Evolutionary conservation across 106 monocot species (phyloP), one percentile per base, ranked within the genome.

Genomic region (Dendrobium officinale): DNA sequence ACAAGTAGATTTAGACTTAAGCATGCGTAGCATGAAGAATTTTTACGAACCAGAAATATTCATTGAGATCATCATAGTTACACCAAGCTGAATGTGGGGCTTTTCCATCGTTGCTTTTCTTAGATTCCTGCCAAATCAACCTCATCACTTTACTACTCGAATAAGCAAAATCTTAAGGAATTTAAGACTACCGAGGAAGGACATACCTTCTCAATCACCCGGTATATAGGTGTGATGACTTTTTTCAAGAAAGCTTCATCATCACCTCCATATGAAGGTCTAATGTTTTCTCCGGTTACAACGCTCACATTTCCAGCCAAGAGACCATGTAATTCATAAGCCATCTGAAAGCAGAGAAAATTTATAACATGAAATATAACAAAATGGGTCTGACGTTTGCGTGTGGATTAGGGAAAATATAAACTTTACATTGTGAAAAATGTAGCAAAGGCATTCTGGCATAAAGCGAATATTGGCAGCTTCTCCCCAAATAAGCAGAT

Each of bases 401-500:
- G 26, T 59, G 78, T 55, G 4, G 9, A 77, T 19, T 15, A 59
- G 13, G 16, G 29, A 55, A 77, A 78, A 47, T 42, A 55, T 48
- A 19, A 44, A 10, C 3, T 82, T 83, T 78, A 95, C 95, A 87
- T 99, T 95, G 76, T 99, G 99, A 82, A 99, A 99, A 82, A 99
- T 95, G 79, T 95, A 95, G 85, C 90, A 89, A 20, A 99, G 78
- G 80, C 99, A 99, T 80, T 99, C 95, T 73, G 99, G 99, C 91
- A 95, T 99, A 78, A 93, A 99, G 11, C 95, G 89, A 72, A 92
- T 41, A 78, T 99, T 99, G 42, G 90, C 90, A 77, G 95, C 93
- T 89, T 99, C 99, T 80, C 95, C 99, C 99, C 99, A 99, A 16
- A 99, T 95, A 49, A 99, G 93, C 87, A 99, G 93, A 87, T 87